These are phyloP conservation scores for Trametes cinnabarina DNA, from an alignment of 768 basidiomycete genomes.

Conservation along the genomic window DNA sequence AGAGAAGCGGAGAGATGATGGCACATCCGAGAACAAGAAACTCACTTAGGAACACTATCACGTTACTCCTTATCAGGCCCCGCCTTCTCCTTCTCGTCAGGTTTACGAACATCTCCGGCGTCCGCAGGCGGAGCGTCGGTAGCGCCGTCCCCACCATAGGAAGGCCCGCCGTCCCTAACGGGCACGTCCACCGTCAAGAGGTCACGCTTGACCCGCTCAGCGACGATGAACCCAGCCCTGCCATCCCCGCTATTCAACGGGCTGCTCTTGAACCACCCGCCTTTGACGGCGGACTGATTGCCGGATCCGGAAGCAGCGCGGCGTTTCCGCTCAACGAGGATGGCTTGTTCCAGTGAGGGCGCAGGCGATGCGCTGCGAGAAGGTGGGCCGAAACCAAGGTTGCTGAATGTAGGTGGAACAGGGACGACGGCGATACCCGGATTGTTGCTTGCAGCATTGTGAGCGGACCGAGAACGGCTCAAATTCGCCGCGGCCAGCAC, in stretches of 20 bases:
- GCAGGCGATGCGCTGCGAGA: constrained; percentile 47
- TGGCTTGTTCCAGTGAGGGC: constrained; percentile 66
- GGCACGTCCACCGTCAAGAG: neutral
- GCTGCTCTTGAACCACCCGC: constrained; percentile 71
- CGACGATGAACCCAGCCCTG: constrained; percentile 44
- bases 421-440: constrained; percentile 11
- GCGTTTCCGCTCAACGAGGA: constrained; percentile 64
- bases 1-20: neutral
- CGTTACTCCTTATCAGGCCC: constrained; percentile 32
- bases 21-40: neutral
- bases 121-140: neutral
- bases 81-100: constrained; percentile 34
- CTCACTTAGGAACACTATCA: neutral
- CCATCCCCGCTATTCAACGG: constrained; percentile 48
- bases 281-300: constrained; percentile 37
- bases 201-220: constrained; percentile 43
- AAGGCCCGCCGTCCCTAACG: neutral
- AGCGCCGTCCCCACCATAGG: neutral
- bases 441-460: neutral
- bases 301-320: constrained; percentile 34
- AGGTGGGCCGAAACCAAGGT: constrained; percentile 15
- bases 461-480: constrained; percentile 3
- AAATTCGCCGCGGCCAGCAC: constrained; percentile 1
- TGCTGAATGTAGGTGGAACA: constrained; percentile 4
- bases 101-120: constrained; percentile 30